Evolutionary conservation across 306 rosid genomes (phyloP), one percentile per base, ranked within the genome.

Genomic region (Lupinus albus): DNA sequence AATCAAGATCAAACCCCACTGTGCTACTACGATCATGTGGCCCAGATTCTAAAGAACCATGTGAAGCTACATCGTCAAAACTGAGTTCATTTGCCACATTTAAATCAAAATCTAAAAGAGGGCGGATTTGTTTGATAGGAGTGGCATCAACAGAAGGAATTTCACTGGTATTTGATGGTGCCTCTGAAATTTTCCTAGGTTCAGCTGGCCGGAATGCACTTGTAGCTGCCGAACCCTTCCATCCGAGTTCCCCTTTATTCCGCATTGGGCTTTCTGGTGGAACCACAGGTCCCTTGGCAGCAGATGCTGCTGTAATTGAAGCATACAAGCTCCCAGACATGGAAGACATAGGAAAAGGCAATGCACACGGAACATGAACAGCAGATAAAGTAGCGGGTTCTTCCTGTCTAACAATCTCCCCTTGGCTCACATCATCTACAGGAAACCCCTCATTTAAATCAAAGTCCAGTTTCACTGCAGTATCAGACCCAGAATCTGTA

Each of bases 171-270:
- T 32, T 72, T 41, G 72, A 78, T 11, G 66, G 49, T 38, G 45
- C 63, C 73, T 88, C 97, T 2, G 77, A 47, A 74, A 61, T 80
- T 69, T 86, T 94, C 72, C 96, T 82, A 38, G 95, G 99, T 74
- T 94, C 99, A 13, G 99, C 97, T 8, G 96, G 95, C 10, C 97
- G 86, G 71, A 94, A 90, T 59, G 99, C 99, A 76, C 99, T 94
- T 30, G 96, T 94, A 56, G 95, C 96, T 57, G 99, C 95, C 8
- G 99, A 88, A 7, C 99, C 99, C 77, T 90, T 93, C 99, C 97
- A 94, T 61, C 97, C 97, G 73, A 85, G 92, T 70, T 86, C 96
- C 63, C 83, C 86, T 59, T 79, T 94, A 56, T 71, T 83, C 62
- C 83, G 82, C 81, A 88, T 64, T 2, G 79, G 85, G 78, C 84